Percentiles rank a stretch among this genome's conserved stretches.
These are phyloP conservation scores for Stephanodiscus minutulus DNA, from an alignment of 108 stramenopile species.

Conservation along the genomic window DNA sequence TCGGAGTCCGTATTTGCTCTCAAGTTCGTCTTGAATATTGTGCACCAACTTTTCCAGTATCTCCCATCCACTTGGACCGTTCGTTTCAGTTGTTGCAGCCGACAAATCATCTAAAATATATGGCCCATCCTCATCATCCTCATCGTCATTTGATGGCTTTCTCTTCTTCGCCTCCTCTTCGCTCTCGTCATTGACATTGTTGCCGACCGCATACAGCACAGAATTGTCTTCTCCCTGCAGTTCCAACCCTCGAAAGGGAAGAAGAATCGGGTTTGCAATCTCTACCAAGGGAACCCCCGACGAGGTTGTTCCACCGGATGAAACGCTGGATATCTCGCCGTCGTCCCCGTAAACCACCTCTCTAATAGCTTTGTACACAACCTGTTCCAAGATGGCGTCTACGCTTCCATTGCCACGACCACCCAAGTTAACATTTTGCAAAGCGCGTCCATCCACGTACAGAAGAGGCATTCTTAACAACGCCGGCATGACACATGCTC, in stretches of 20 bases:
- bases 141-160: constrained; percentile 6
- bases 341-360: constrained; percentile 38
- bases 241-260: constrained; percentile 74
- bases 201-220: constrained; percentile 56
- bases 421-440: constrained; percentile 25
- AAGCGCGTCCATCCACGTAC: constrained; percentile 51
- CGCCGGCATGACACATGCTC: constrained; percentile 73
- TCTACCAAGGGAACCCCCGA: constrained; percentile 19
- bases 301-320: neutral
- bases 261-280: constrained; percentile 55
- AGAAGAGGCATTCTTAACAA: constrained; percentile 68
- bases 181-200: constrained; percentile 36
- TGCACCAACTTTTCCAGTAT: constrained; percentile 46
- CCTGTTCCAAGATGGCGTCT: constrained; percentile 34
- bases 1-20: constrained; percentile 51
- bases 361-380: constrained; percentile 54
- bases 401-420: constrained; percentile 13
- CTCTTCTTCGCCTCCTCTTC: constrained; percentile 10
- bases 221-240: constrained; percentile 75
- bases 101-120: constrained; percentile 38
- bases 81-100: neutral
- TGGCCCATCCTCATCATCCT: constrained; percentile 43
- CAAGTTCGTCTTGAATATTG: constrained; percentile 56
- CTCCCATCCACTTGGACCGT: constrained; percentile 26
- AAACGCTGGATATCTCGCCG: neutral